These are phyloP conservation scores for Polyrhizophydium stewartii DNA, from an alignment of 371 early-diverging fungal species.

Conservation along the genomic window DNA sequence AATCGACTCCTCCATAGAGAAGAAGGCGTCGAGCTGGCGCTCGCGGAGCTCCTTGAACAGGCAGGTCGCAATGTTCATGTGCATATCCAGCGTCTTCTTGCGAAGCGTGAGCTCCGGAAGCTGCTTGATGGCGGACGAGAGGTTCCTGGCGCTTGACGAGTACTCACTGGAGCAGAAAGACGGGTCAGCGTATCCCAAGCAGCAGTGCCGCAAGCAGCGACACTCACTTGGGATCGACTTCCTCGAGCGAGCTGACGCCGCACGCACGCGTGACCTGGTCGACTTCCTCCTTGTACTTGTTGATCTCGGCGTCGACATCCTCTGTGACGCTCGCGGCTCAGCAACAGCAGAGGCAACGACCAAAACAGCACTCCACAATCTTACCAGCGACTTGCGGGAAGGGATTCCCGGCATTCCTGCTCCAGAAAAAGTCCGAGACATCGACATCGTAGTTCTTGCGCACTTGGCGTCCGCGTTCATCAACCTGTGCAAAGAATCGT, in stretches of 20 bases:
- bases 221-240: constrained; percentile 67
- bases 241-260: constrained; percentile 82
- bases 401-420: constrained; percentile 84
- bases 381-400: constrained; percentile 96
- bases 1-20: constrained; percentile 83
- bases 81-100: constrained; percentile 95
- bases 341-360: background rate
- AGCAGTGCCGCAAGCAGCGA: background rate
- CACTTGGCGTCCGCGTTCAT: constrained; percentile 62
- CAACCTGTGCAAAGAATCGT: constrained; percentile 41
- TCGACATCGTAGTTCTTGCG: constrained; percentile 89
- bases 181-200: background rate
- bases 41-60: constrained; percentile 90
- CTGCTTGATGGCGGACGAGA: constrained; percentile 88
- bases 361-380: background rate
- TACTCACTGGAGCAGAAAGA: constrained; percentile 39
- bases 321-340: constrained; percentile 36
- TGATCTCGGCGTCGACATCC: constrained; percentile 86
- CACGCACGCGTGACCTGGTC: constrained; percentile 83
- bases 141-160: constrained; percentile 73
- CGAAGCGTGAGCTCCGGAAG: constrained; percentile 95
- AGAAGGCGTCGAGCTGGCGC: constrained; percentile 92
- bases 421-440: constrained; percentile 89
- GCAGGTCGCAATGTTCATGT: constrained; percentile 96
- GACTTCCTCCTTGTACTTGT: constrained; percentile 89